Evolutionary conservation across 495 filamentous ascomycete genomes (phyloP).

Genomic region (Immersiella caudata): DNA sequence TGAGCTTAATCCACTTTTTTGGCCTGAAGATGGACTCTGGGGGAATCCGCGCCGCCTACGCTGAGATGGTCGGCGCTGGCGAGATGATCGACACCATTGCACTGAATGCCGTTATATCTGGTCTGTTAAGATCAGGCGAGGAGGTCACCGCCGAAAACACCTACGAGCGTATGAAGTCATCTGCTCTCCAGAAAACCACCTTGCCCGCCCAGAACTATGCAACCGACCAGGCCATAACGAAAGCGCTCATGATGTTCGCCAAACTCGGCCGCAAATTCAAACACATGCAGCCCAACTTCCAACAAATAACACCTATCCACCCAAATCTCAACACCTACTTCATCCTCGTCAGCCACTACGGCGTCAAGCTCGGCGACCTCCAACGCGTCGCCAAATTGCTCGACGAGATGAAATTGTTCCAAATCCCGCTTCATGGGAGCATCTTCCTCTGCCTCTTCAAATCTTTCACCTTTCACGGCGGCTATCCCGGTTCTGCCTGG

Average conservation of each 20-base stretch:
- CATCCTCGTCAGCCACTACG: constrained; percentile 62
- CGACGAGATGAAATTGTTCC: constrained; percentile 64
- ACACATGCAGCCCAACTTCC: constrained; percentile 49
- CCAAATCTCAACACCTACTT: constrained; percentile 68
- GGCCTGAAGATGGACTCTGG: constrained; percentile 70
- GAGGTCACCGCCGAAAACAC: constrained; percentile 70
- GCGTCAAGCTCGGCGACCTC: constrained; percentile 58
- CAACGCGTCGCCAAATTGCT: constrained; percentile 58
- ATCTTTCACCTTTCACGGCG: constrained; percentile 73
- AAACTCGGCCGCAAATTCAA: constrained; percentile 46
- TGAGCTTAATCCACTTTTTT: constrained; percentile 78
- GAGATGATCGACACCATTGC: constrained; percentile 88
- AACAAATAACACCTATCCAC: constrained; percentile 55
- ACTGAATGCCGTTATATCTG: constrained; percentile 80
- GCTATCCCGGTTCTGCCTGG: constrained; percentile 64
- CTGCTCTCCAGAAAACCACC: constrained; percentile 42
- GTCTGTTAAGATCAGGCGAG: constrained; percentile 75
- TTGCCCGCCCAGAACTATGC: constrained; percentile 46
- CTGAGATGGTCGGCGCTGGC: constrained; percentile 73
- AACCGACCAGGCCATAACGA: constrained; percentile 56
- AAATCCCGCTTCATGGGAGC: constrained; percentile 60
- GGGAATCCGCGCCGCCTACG: constrained; percentile 70
- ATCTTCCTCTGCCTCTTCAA: constrained; percentile 72
- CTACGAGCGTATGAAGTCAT: constrained; percentile 76
- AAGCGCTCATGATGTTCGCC: constrained; percentile 58